These are phyloP conservation scores for Arthromyces matolae DNA, from an alignment of 768 basidiomycete genomes.

Conservation along the genomic window DNA sequence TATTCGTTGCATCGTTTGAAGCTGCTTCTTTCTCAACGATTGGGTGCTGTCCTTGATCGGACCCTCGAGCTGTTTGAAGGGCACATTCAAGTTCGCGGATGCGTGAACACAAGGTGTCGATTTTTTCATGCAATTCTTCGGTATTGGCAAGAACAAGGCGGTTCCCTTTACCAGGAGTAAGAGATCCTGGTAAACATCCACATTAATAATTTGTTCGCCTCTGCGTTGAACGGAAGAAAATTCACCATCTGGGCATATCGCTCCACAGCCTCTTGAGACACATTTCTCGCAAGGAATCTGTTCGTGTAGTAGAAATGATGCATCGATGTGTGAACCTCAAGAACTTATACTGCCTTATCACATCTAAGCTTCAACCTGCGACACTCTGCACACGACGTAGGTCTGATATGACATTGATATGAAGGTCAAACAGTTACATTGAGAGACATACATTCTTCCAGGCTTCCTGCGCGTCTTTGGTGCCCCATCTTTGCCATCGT, in stretches of 20 bases:
- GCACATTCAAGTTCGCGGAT: constrained; percentile 61
- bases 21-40: constrained; percentile 29
- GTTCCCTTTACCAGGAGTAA: constrained; percentile 59
- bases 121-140: constrained; percentile 64
- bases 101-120: constrained; percentile 51
- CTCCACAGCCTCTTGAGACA: constrained; percentile 66
- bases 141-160: constrained; percentile 64
- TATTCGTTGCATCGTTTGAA: constrained; percentile 4
- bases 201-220: background rate
- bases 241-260: constrained; percentile 75
- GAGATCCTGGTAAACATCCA: constrained; percentile 44
- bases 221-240: background rate
- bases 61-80: constrained; percentile 47
- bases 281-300: constrained; percentile 81
- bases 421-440: background rate
- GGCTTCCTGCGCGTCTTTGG: constrained; percentile 38
- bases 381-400: constrained; percentile 51
- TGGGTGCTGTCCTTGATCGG: constrained; percentile 49
- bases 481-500: constrained; percentile 13
- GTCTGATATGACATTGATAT: constrained; percentile 24
- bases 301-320: background rate
- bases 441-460: constrained; percentile 37
- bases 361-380: constrained; percentile 62
- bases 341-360: constrained; percentile 53
- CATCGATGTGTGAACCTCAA: background rate